Evolutionary conservation across 2,329 filamentous ascomycete genomes (phyloP).

Genomic region (Chaetomiaceae sp.): DNA sequence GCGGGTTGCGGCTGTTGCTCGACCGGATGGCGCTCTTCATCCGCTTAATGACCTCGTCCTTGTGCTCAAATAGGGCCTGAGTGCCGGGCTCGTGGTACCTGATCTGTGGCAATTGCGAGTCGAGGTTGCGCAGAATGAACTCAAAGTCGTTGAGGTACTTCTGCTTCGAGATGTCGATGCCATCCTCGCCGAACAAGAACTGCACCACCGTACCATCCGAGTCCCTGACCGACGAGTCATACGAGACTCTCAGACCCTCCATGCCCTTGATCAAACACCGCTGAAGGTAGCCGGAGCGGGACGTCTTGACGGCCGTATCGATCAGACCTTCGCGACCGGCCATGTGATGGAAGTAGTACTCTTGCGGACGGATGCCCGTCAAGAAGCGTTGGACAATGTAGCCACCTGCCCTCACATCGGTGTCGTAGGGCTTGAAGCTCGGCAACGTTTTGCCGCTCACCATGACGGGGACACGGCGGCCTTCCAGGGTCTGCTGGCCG

Average conservation of each 20-base stretch:
- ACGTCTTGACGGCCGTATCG: conserved; percentile 98
- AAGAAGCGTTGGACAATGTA: conserved; percentile 96
- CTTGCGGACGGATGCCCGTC: conserved; percentile 92
- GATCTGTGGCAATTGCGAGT: conserved; percentile 71
- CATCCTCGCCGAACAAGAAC: conserved; percentile 95
- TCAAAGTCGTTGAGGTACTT: conserved; percentile 86
- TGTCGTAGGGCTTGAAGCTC: conserved; percentile 89
- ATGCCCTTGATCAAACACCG: conserved; percentile 97
- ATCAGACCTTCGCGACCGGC: conserved; percentile 96
- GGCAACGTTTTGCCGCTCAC: conserved; percentile 94
- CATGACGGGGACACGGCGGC: conserved; percentile 91
- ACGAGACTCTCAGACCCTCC: conserved; percentile 87
- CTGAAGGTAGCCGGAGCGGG: conserved; percentile 91
- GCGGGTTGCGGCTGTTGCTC: conserved; percentile 51
- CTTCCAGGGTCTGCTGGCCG: conserved; percentile 93
- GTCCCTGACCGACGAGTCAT: conserved; percentile 90
- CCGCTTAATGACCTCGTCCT: conserved; percentile 61
- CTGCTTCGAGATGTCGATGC: conserved; percentile 88
- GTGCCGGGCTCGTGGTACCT: conserved; percentile 51
- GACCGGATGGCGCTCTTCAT: conserved; percentile 79
- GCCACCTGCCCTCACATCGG: conserved; percentile 79
- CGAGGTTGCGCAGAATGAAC: conserved; percentile 81
- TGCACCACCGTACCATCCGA: conserved; percentile 90
- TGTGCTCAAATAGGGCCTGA: conserved; percentile 44
- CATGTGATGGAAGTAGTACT: conserved; percentile 99